These are phyloP conservation scores for Sanguinoderma infundibulare DNA, from an alignment of 1,284 basidiomycete species.

Conservation along the genomic window DNA sequence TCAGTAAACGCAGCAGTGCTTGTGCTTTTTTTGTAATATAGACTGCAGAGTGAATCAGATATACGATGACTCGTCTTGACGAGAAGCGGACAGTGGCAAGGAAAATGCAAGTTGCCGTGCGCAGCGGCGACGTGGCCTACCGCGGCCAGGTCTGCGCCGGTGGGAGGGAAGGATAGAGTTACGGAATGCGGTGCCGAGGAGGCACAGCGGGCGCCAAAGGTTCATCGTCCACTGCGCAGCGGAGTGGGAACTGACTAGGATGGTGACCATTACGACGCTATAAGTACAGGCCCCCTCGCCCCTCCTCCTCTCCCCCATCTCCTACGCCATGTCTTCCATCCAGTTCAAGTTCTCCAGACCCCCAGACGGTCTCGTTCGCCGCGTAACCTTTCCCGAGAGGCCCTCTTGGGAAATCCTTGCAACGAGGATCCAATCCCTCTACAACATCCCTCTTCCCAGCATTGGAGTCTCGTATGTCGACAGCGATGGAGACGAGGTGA, in stretches of 20 bases:
- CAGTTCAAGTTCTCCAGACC: constrained; percentile 37
- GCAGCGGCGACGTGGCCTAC: neutral
- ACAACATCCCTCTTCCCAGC: constrained; percentile 55
- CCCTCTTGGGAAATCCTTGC: constrained; percentile 64
- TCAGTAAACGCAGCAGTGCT: constrained; percentile 10
- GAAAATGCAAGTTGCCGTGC: neutral
- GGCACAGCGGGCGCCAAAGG: neutral
- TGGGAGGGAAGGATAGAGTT: constrained; percentile 11
- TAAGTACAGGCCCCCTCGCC: constrained; percentile 16
- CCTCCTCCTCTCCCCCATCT: constrained; percentile 10
- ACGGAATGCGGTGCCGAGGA: constrained; percentile 21
- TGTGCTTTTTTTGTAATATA: constrained; percentile 19
- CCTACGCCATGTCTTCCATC: constrained; percentile 32
- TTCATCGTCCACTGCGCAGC: constrained; percentile 29
- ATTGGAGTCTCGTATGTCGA: constrained; percentile 74
- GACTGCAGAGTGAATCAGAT: constrained; percentile 7
- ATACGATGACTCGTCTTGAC: constrained; percentile 2
- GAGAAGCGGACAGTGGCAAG: neutral
- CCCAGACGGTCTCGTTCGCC: constrained; percentile 50
- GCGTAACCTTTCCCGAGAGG: constrained; percentile 52
- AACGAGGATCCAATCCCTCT: constrained; percentile 56
- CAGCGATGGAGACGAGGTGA: constrained; percentile 71
- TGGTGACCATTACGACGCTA: constrained; percentile 5
- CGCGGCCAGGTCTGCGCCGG: too few relatives aligned
- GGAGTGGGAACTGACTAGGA: constrained; percentile 26